Base-by-base conservation (phyloP, 2,329 filamentous ascomycete species). In the Trichoderma endophyticum region DNA sequence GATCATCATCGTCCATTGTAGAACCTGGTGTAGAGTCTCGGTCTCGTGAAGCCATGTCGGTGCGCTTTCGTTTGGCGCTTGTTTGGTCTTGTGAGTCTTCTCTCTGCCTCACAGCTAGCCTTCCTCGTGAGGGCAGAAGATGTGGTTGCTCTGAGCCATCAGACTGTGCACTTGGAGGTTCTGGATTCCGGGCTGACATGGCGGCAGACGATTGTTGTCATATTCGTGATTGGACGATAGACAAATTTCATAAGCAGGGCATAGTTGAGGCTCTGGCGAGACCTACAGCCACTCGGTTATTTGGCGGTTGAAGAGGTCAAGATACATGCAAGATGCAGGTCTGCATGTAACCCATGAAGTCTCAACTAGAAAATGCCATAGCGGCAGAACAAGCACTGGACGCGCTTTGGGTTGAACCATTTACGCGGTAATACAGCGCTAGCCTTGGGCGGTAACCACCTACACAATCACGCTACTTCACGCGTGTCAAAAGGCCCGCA, bases 11-110 rank as follows among this genome's bases (percentile, higher is more conserved):
- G 8, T 73, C 72, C 63, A 57, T 36, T 73, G 74, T 57, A 21
- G 60, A n/a, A 32, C 9, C 26, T 73, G 72, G 7, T 60, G 72
- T 15, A 18, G 75, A 61, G 62, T 74, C 73, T 30, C 30, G n/a
- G 11, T 76, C 76, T 15, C 70, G 74, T 4, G 77, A 77, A 36
- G 68, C 72, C 24, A 77, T 78, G 48, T 75, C 75, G 32, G 73
- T 73, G 68, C 81, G 78, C 73, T 82, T 82, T 36, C 80, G 77
- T 71, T 82, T 82, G 5, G 77, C 73, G 0, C 77, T 75, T 3
- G 1, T 76, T 74, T 6, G 74, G 9, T 59, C 73, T 12, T 76
- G 76, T 60, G 71, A 68, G 18, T 72, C 73, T 28, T 75, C 73
- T 63, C 75, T 76, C 66, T 79, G 77, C 56, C 77, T 76, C 60